phyloP scores from a whole-genome alignment of 768 basidiomycete species.

The Galerina marginata region DNA sequence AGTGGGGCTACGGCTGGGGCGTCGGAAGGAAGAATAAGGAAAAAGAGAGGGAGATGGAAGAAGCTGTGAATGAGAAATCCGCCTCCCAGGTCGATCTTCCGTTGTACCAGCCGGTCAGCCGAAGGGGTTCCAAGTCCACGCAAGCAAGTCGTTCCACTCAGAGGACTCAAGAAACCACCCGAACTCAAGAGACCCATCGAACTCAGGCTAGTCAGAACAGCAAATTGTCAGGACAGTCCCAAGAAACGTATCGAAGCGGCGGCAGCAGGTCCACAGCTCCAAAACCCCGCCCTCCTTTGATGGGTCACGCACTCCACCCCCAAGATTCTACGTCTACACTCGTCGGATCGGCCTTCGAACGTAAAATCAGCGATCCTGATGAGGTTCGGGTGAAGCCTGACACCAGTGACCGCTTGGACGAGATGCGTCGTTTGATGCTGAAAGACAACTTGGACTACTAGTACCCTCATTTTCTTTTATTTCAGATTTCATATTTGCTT shows the following conservation, averaged over 20 bases:
- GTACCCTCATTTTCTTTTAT: conserved; percentile 47
- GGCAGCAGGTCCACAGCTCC: conserved; percentile 38
- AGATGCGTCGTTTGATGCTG: conserved; percentile 67
- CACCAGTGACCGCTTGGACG: conserved; percentile 62
- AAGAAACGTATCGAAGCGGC: conserved; percentile 32
- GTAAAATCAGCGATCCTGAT: conserved; percentile 71
- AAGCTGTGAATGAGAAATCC: conserved; percentile 30
- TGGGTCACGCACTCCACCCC: conserved; percentile 47
- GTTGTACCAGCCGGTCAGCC: conserved; percentile 44
- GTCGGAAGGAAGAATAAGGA: conserved; percentile 59
- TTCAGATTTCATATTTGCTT: conserved; percentile 8
- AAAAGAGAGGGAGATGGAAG: conserved; percentile 35
- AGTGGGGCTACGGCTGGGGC: conserved; percentile 79
- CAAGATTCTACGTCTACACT: conserved; percentile 75
- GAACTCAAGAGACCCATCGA: conserved; percentile 33
- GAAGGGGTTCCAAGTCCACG: conserved; percentile 34
- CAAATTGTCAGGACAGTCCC: conserved; percentile 30
- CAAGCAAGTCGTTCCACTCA: conserved; percentile 42
- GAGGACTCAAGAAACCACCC: conserved; percentile 29
- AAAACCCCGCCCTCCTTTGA: conserved; percentile 41
- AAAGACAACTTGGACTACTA: conserved; percentile 78
- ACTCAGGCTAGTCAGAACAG: conserved; percentile 38
- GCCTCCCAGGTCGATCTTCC: conserved; percentile 41
- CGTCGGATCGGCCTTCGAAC: conserved; percentile 73
- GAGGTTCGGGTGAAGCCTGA: conserved; percentile 58